These are phyloP conservation scores for Xylariaceae sp. DNA, from an alignment of 2,329 filamentous ascomycete species.

Conservation along the genomic window DNA sequence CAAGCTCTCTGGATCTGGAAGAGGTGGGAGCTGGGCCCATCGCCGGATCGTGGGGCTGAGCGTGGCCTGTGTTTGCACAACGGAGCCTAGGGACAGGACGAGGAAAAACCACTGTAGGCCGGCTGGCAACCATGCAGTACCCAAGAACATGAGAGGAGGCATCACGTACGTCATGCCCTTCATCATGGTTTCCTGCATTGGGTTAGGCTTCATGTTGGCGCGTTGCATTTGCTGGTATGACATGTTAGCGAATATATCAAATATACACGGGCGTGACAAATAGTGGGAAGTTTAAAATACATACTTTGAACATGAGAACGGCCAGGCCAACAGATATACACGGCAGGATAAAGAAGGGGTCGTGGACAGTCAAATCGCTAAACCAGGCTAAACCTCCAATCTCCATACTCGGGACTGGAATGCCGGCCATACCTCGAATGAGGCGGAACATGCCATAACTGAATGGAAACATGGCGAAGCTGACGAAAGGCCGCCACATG, in stretches of 20 bases:
- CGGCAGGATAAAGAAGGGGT: conserved; percentile 82
- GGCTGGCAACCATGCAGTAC: conserved; percentile 55
- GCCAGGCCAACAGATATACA: conserved; percentile 62
- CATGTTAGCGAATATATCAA: conserved; percentile 9
- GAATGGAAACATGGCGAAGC: conserved; percentile 68
- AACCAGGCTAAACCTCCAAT: conserved; percentile 79
- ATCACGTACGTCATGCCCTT: conserved; percentile 53
- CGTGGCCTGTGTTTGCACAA: conserved; percentile 46
- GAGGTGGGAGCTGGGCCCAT: conserved; percentile 47
- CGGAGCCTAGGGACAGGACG: conserved; percentile 43
- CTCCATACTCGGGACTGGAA: conserved; percentile 83
- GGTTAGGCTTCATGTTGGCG: conserved; percentile 37
- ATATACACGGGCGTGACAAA: neutral
- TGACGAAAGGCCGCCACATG: conserved; percentile 56
- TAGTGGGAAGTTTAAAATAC: conserved; percentile 31
- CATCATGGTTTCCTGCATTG: conserved; percentile 46
- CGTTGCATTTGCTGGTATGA: conserved; percentile 32
- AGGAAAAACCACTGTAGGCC: conserved; percentile 59
- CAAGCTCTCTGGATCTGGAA: conserved; percentile 28
- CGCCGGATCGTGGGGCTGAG: conserved; percentile 51
- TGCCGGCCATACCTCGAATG: conserved; percentile 72
- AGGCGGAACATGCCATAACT: conserved; percentile 84
- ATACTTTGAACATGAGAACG: conserved; percentile 64
- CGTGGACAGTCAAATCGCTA: conserved; percentile 73
- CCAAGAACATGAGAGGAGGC: conserved; percentile 52